Evolutionary conservation across 495 filamentous ascomycete genomes (phyloP).

Genomic region (Xylaria venustula): DNA sequence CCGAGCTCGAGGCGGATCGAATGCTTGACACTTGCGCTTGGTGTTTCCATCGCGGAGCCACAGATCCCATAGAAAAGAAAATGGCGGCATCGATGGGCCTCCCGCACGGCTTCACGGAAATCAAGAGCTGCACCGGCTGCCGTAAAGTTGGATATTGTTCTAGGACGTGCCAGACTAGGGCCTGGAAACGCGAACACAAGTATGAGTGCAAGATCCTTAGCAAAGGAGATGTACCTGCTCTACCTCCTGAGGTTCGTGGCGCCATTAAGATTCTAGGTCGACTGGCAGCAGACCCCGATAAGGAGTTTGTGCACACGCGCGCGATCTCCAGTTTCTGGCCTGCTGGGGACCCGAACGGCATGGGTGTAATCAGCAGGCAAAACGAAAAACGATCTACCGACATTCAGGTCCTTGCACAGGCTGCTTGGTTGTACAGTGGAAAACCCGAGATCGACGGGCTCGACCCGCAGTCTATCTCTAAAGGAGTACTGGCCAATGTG

Average conservation of each 20-base stretch:
- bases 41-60: slow-evolving; percentile 10
- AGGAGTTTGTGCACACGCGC: not conserved
- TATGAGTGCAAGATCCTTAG: slow-evolving; percentile 9
- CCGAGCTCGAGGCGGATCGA: slow-evolving; percentile 10
- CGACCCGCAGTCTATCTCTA: not conserved
- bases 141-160: slow-evolving; percentile 12
- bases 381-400: slow-evolving; percentile 6
- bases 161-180: slow-evolving; percentile 9
- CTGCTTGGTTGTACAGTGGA: slow-evolving; percentile 3
- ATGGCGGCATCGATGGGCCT: slow-evolving; percentile 6
- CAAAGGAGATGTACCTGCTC: not conserved
- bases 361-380: not conserved
- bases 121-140: slow-evolving; percentile 11
- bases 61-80: slow-evolving; percentile 1
- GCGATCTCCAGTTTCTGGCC: slow-evolving; percentile 1
- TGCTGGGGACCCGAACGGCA: not conserved
- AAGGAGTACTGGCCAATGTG: slow-evolving; percentile 6
- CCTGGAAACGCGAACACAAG: slow-evolving; percentile 17
- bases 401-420: slow-evolving; percentile 3
- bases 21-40: slow-evolving; percentile 14
- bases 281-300: slow-evolving; percentile 1
- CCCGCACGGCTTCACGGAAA: slow-evolving; percentile 5
- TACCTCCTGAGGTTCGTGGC: slow-evolving; percentile 7
- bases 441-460: not conserved
- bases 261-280: slow-evolving; percentile 7